Evolutionary conservation across 257 asterid genomes (phyloP), one percentile per base, ranked within the genome.

Genomic region (Voacanga thouarsii): DNA sequence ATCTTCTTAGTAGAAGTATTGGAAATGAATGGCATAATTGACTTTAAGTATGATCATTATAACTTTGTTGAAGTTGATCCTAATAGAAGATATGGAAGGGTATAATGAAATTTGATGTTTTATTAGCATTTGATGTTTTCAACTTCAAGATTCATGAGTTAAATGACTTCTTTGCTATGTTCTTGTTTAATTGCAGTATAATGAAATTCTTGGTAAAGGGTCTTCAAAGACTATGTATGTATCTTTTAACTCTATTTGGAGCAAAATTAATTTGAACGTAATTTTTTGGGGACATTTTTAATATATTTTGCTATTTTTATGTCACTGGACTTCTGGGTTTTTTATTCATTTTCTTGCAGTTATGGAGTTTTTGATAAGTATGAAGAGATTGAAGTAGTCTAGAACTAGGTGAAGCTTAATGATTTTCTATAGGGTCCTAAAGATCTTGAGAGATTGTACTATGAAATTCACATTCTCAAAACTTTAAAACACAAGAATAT

Each of bases 201-300:
- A n/a, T n/a, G n/a, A 94, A 82, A 91, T 94, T 92, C 99, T 94
- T 55, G 97, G 99, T 68, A 94, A 90, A 86, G 97, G 99, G 83
- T 86, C 97, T 82, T 94, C 99, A 66, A 92, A 94, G 85, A 94
- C 88, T 65, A 97, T 94, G 99, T 94, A 91, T 84, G 95, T 66
- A 49, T 74, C 68, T n/a, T 37, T 37, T 80, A 76, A 77, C 76
- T 59, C 21, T 24, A 21, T 69, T 75, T 67, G 55, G 68, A 81
- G 75, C 69, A 74, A 83, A 71, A 23, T 72, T 43, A n/a, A n/a
- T n/a, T n/a, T 74, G 65, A 59, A 72, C 18, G 5, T 15, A 4
- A 6, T 71, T 47, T 81, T 75, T 16, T 73, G n/a, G 12, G 59
- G 72, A 47, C 1, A 24, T 16, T 56, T 37, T 77, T 63, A 24